These are phyloP conservation scores for Ustilago xerochloae DNA, from an alignment of 1,284 basidiomycete species.

Conservation along the genomic window DNA sequence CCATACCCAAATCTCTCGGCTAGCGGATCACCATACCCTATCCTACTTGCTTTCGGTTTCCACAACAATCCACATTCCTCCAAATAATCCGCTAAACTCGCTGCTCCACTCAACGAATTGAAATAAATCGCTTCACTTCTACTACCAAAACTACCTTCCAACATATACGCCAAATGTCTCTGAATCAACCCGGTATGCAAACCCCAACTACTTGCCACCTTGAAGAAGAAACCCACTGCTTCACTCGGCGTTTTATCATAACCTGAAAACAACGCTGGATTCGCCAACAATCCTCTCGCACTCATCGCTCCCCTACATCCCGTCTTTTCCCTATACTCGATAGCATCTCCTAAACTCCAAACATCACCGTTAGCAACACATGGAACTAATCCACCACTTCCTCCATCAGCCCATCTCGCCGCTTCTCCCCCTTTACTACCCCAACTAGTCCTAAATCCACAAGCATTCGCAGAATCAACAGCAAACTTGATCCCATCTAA, in stretches of 20 bases:
- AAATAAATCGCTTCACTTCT: constrained; percentile 72
- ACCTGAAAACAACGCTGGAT: constrained; percentile 74
- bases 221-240: constrained; percentile 71
- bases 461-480: constrained; percentile 69
- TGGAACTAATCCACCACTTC: constrained; percentile 71
- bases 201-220: constrained; percentile 71
- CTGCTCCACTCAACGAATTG: constrained; percentile 71
- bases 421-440: constrained; percentile 47
- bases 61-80: constrained; percentile 64
- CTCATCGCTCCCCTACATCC: constrained; percentile 74
- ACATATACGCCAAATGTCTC: constrained; percentile 73
- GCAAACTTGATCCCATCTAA: constrained; percentile 73
- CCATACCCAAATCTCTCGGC: constrained; percentile 25
- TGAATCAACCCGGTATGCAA: constrained; percentile 72
- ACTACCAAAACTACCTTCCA: constrained; percentile 70
- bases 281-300: constrained; percentile 74
- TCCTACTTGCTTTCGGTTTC: neutral
- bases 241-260: constrained; percentile 71
- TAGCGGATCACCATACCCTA: constrained; percentile 25
- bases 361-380: constrained; percentile 74
- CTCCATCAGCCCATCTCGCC: constrained; percentile 46
- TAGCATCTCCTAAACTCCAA: constrained; percentile 72
- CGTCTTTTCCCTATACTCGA: constrained; percentile 70
- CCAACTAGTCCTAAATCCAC: constrained; percentile 49
- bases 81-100: constrained; percentile 72